Conservation (phyloP, 768 basidiomycete genomes). For the Chalciporus sphaerocephalus region DNA sequence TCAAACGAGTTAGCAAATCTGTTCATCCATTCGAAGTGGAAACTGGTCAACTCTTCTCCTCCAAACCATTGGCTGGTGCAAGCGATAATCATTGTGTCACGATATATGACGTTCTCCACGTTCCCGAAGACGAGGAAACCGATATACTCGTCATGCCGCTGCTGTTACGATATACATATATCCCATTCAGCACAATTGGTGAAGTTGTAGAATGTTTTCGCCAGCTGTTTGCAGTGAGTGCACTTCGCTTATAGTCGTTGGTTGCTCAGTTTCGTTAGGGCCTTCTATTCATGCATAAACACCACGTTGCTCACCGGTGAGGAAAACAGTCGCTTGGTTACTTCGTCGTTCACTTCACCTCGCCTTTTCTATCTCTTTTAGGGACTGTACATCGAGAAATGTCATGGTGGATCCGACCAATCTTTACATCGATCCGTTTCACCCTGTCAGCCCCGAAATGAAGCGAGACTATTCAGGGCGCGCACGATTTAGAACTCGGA, state of each 20-base stretch:
- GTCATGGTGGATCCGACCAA: slow-evolving; percentile 29
- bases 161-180: slow-evolving; percentile 15
- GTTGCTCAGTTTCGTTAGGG: slow-evolving; percentile 20
- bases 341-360: no score
- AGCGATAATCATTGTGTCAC: slow-evolving; percentile 27
- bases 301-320: slow-evolving; percentile 35
- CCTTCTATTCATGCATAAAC: slow-evolving; percentile 34
- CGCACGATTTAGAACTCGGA: slow-evolving; percentile 29
- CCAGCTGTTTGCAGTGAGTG: slow-evolving; percentile 28
- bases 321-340: neutral
- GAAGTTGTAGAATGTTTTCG: slow-evolving; percentile 23
- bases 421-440: slow-evolving; percentile 28
- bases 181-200: slow-evolving; percentile 14
- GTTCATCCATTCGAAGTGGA: slow-evolving; percentile 23
- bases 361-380: no score
- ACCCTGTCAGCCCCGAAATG: slow-evolving; percentile 13
- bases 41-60: slow-evolving; percentile 21
- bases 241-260: neutral
- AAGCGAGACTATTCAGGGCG: slow-evolving; percentile 12
- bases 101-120: slow-evolving; percentile 13
- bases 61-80: neutral
- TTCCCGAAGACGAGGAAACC: slow-evolving; percentile 7
- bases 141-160: slow-evolving; percentile 31
- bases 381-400: slow-evolving; percentile 28
- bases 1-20: slow-evolving; percentile 23